A percentile compares a stretch with the other conserved stretches of the same genome.
Conservation (phyloP, 805 yeast species). For the Nakazawaea sp. region DNA sequence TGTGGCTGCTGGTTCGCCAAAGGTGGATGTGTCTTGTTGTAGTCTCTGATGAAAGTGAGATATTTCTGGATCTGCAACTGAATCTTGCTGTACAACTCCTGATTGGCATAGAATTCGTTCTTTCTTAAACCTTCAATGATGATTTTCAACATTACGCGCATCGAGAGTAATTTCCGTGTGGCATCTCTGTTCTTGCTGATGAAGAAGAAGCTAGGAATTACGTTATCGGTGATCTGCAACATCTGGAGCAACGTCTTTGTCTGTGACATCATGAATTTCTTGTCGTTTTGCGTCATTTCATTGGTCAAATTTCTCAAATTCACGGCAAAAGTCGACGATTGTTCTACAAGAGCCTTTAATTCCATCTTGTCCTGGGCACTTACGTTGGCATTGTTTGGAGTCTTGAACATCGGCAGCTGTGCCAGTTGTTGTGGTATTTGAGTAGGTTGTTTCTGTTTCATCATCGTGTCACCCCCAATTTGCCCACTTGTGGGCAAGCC, state of each 20-base stretch:
- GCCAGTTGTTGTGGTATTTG: constrained; percentile 9
- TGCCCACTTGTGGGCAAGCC: constrained; percentile 11
- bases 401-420: constrained; percentile 12
- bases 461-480: constrained; percentile 12
- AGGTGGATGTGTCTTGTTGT: constrained; percentile 28
- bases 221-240: constrained; percentile 62
- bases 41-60: constrained; percentile 68
- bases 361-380: constrained; percentile 58
- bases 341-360: constrained; percentile 59
- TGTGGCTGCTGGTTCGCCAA: constrained; percentile 26
- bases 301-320: constrained; percentile 61
- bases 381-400: constrained; percentile 19
- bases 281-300: constrained; percentile 56
- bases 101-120: constrained; percentile 64
- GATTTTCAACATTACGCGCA: constrained; percentile 72
- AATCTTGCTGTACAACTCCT: constrained; percentile 63
- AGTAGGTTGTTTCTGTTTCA: constrained; percentile 12
- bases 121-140: constrained; percentile 63
- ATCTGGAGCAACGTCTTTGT: constrained; percentile 51
- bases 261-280: constrained; percentile 48
- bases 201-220: constrained; percentile 72
- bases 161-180: constrained; percentile 68
- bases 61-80: constrained; percentile 68
- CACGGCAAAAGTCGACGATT: constrained; percentile 61
- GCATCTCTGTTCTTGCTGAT: constrained; percentile 71